phyloP scores from a whole-genome alignment of 257 asterid genomes.

The Ehretia macrophylla region DNA sequence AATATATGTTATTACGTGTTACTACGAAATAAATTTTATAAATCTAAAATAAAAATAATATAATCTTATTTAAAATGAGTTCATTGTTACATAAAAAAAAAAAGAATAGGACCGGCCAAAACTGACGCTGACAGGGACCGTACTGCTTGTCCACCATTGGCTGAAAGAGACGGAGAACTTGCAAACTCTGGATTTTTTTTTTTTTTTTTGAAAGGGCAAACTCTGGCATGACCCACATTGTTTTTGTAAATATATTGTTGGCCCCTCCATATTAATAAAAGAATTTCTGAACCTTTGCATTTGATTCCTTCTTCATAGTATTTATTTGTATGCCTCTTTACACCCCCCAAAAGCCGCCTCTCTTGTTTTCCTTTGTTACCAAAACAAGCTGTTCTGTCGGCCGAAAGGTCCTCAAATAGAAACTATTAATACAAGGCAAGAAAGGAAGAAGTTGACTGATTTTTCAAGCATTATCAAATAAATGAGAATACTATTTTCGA shows the following conservation, averaged over 20 bases:
- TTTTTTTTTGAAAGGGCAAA: no score
- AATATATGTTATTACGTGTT: no score
- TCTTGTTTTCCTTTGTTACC: neutral
- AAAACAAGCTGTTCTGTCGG: conserved; percentile 36
- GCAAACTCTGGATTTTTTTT: neutral
- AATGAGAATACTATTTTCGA: no score
- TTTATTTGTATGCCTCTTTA: conserved; percentile 30
- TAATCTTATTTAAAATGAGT: no score
- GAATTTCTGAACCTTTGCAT: neutral
- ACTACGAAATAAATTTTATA: no score
- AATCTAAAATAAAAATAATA: no score
- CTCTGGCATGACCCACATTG: neutral
- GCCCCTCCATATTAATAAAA: neutral
- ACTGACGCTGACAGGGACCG: conserved; percentile 16
- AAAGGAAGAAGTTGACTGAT: neutral
- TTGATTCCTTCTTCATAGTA: neutral
- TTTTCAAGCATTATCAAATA: neutral
- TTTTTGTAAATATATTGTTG: no score
- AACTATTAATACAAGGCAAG: neutral
- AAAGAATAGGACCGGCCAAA: conserved; percentile 5
- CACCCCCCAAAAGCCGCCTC: conserved; percentile 48
- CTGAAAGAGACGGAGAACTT: conserved; percentile 4
- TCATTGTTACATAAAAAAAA: no score
- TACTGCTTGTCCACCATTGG: conserved; percentile 2
- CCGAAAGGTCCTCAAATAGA: conserved; percentile 39